These are phyloP conservation scores for Obelidium mucronatum DNA, from an alignment of 192 early-diverging fungal genomes.

Conservation along the genomic window DNA sequence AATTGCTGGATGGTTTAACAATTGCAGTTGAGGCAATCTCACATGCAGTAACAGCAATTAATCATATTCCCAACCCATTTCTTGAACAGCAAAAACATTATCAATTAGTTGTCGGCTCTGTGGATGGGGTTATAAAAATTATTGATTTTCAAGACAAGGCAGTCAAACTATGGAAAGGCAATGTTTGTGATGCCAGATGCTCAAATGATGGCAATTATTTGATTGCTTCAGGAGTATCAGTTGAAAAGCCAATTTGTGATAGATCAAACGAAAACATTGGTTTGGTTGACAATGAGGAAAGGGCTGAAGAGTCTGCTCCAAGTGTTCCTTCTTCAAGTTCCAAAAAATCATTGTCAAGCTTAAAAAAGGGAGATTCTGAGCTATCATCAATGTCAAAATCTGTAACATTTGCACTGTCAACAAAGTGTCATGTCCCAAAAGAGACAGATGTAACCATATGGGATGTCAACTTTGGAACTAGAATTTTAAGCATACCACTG, in stretches of 20 bases:
- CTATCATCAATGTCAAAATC: too few relatives aligned
- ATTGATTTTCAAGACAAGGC: not conserved
- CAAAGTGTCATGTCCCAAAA: not conserved
- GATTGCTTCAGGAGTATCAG: too few relatives aligned
- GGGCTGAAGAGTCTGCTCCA: too few relatives aligned
- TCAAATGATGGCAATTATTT: not conserved
- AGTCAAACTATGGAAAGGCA: not conserved
- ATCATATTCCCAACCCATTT: not conserved
- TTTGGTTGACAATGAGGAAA: too few relatives aligned
- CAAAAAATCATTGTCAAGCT: too few relatives aligned
- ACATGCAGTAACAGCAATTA: constrained; percentile 17
- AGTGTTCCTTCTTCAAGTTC: too few relatives aligned
- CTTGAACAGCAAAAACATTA: not conserved
- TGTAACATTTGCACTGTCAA: not conserved
- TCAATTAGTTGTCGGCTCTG: not conserved
- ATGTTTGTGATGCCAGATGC: not conserved
- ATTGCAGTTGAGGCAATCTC: not conserved
- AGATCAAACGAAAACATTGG: too few relatives aligned
- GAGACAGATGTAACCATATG: constrained; percentile 11
- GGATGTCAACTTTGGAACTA: constrained; percentile 4
- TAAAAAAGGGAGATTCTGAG: too few relatives aligned
- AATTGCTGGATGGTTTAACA: constrained; percentile 1
- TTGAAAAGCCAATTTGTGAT: too few relatives aligned
- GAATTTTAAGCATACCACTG: not conserved
- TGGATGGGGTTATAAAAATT: constrained; percentile 9